phyloP scores from a whole-genome alignment of 768 basidiomycete species.

The Hygrophorus russula region DNA sequence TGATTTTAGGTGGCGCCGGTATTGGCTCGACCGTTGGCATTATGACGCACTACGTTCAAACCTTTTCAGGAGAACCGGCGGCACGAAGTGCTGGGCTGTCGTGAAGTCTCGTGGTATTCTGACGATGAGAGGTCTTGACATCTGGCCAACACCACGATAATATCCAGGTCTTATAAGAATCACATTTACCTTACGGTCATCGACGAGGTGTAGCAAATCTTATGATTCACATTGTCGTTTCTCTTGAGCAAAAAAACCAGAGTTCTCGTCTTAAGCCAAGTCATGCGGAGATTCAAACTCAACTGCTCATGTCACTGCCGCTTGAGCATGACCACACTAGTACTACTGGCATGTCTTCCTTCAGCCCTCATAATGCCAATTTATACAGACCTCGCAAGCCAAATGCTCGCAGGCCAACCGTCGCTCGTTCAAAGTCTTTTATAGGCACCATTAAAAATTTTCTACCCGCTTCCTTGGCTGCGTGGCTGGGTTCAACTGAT shows the following conservation, averaged over 20 bases:
- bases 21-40: slow-evolving; percentile 53
- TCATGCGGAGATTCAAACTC: not conserved
- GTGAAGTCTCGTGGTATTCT: too few species aligned
- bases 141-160: too few species aligned
- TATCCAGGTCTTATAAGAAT: too few species aligned
- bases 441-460: slow-evolving; percentile 53
- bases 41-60: slow-evolving; percentile 42
- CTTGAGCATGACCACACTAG: not conserved
- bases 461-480: slow-evolving; percentile 48
- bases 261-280: not conserved
- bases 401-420: slow-evolving; percentile 1
- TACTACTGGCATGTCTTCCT: slow-evolving; percentile 7
- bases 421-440: slow-evolving; percentile 46
- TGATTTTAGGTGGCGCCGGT: slow-evolving; percentile 63
- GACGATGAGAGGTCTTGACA: too few species aligned
- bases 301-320: not conserved
- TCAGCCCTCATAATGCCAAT: slow-evolving; percentile 2
- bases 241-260: slow-evolving; percentile 28
- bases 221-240: slow-evolving; percentile 80
- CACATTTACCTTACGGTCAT: too few species aligned
- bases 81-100: slow-evolving; percentile 12
- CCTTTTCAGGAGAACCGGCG: slow-evolving; percentile 42
- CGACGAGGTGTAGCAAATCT: too few species aligned
- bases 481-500: slow-evolving; percentile 42
- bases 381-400: slow-evolving; percentile 1